Percentiles rank a stretch among this genome's conserved stretches.
phyloP scores from a whole-genome alignment of 2,329 filamentous ascomycete species.

The Colletotrichum sp. region DNA sequence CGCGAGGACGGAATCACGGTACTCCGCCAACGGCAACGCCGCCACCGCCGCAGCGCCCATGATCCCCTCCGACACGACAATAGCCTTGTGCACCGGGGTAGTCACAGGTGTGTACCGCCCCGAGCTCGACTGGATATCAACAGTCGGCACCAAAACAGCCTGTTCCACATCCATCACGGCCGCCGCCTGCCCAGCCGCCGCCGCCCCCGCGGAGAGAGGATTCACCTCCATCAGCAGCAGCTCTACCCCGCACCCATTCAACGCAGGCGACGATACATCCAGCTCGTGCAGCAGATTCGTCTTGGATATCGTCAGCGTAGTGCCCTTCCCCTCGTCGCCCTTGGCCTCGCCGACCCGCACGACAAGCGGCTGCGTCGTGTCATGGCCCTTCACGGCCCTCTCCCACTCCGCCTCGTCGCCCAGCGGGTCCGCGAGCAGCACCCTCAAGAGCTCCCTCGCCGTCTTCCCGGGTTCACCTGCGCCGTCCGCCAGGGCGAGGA shows the following conservation, averaged over 20 bases:
- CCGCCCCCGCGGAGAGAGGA: constrained; percentile 46
- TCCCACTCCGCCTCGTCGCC: constrained; percentile 71
- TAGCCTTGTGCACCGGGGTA: constrained; percentile 83
- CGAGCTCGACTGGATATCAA: constrained; percentile 72
- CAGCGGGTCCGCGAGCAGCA: constrained; percentile 75
- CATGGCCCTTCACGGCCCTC: constrained; percentile 58
- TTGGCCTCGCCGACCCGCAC: constrained; percentile 47
- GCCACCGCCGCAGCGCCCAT: constrained; percentile 65
- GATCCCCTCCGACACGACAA: constrained; percentile 77
- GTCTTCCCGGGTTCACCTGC: constrained; percentile 43
- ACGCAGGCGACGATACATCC: constrained; percentile 64
- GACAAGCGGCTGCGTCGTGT: constrained; percentile 62
- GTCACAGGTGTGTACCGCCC: constrained; percentile 71
- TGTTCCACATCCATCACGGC: constrained; percentile 56
- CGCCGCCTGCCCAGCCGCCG: constrained; percentile 41
- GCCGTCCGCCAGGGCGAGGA: constrained; percentile 53
- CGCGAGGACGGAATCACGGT: constrained; percentile 49
- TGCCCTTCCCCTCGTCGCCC: background rate
- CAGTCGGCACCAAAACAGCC: constrained; percentile 74
- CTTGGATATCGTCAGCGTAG: constrained; percentile 24
- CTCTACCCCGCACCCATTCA: constrained; percentile 69
- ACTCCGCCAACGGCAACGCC: constrained; percentile 43
- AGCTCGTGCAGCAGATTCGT: constrained; percentile 59
- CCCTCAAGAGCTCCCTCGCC: constrained; percentile 69
- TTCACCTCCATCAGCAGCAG: constrained; percentile 61